phyloP scores from a whole-genome alignment of 2,329 filamentous ascomycete species.

The Triangularia verruculosa region DNA sequence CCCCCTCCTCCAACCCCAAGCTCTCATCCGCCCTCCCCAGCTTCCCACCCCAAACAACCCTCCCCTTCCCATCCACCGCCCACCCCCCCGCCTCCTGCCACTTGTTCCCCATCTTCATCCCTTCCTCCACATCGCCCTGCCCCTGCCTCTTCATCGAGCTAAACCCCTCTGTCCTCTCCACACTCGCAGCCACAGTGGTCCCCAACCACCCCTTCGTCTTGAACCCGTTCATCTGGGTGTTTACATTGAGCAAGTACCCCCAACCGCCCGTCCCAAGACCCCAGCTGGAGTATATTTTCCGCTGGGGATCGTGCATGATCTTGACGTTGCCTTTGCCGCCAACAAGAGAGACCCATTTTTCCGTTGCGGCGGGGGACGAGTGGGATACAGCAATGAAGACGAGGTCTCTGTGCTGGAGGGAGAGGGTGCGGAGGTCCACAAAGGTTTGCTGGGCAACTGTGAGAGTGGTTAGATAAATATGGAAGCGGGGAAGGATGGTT shows the following conservation, averaged over 20 bases:
- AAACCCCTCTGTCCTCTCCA: slow-evolving; percentile 26
- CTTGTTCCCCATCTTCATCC: slow-evolving; percentile 52
- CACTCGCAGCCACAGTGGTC: slow-evolving; percentile 46
- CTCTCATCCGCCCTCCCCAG: slow-evolving; percentile 48
- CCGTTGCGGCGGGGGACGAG: slow-evolving; percentile 53
- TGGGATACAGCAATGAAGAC: slow-evolving; percentile 59
- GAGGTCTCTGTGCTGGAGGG: slow-evolving; percentile 49
- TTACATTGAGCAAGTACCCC: slow-evolving; percentile 54
- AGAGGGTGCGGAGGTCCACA: slow-evolving; percentile 52
- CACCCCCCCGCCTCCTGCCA: slow-evolving; percentile 55
- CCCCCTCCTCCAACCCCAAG: slow-evolving; percentile 52
- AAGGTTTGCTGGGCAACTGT: slow-evolving; percentile 57
- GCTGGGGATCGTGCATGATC: slow-evolving; percentile 54
- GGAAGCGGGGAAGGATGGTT: neutral
- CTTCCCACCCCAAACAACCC: slow-evolving; percentile 50
- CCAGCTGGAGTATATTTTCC: slow-evolving; percentile 57
- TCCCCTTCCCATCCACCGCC: slow-evolving; percentile 48
- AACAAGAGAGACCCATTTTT: slow-evolving; percentile 55
- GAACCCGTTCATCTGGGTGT: slow-evolving; percentile 51
- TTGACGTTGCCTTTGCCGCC: slow-evolving; percentile 57
- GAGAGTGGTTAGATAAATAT: neutral
- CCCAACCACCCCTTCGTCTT: slow-evolving; percentile 55
- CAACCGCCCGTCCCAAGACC: slow-evolving; percentile 51
- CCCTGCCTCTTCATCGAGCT: slow-evolving; percentile 40
- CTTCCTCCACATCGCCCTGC: slow-evolving; percentile 25